Conservation (phyloP, 805 yeast species). For the Clavispora phyllophila region DNA sequence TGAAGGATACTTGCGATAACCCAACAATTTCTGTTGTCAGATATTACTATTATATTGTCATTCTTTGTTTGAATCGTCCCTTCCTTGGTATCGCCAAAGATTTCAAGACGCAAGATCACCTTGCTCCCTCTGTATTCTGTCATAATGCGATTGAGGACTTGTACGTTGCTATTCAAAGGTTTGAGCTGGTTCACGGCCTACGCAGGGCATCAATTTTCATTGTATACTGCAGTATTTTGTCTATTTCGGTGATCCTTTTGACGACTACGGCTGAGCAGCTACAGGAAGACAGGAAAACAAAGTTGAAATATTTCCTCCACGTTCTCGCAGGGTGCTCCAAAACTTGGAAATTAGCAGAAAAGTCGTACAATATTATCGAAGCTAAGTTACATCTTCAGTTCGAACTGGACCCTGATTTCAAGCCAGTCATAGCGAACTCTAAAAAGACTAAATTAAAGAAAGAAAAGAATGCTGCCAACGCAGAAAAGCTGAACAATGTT, state of each 20-base stretch:
- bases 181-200: slow-evolving; percentile 35
- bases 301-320: slow-evolving; percentile 35
- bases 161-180: slow-evolving; percentile 32
- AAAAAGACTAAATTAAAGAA: background rate
- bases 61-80: slow-evolving; percentile 57
- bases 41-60: slow-evolving; percentile 53
- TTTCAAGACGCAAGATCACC: slow-evolving; percentile 14
- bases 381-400: slow-evolving; percentile 24
- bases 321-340: slow-evolving; percentile 38
- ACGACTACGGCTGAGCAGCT: slow-evolving; percentile 25
- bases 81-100: slow-evolving; percentile 39
- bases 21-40: slow-evolving; percentile 51
- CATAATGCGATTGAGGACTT: slow-evolving; percentile 39
- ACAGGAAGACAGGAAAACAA: slow-evolving; percentile 20
- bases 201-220: slow-evolving; percentile 41
- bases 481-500: background rate
- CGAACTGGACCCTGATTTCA: slow-evolving; percentile 11
- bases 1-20: slow-evolving; percentile 42
- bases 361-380: slow-evolving; percentile 38
- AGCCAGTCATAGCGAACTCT: background rate
- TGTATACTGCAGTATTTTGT: slow-evolving; percentile 43
- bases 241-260: slow-evolving; percentile 38
- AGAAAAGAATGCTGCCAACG: background rate
- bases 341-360: slow-evolving; percentile 46
- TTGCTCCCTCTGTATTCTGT: slow-evolving; percentile 33